Evolutionary conservation across 169 alveolate species (phyloP).

Genomic region (Babesia ovata): DNA sequence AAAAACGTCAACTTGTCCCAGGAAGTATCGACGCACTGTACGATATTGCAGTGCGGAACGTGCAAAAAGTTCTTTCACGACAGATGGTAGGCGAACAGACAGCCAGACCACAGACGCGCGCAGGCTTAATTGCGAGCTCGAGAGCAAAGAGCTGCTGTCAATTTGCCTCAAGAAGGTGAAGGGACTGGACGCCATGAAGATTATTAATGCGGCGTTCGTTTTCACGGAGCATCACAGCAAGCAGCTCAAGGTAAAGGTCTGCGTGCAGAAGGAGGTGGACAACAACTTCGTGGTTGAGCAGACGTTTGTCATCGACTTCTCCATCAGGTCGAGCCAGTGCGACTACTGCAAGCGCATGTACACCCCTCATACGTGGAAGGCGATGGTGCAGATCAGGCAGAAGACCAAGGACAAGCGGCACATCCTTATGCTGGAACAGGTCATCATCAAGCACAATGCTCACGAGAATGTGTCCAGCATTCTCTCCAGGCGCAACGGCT

Average conservation of each 20-base stretch:
- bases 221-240: constrained; percentile 96
- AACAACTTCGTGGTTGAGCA: constrained; percentile 89
- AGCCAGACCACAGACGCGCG: not conserved
- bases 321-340: constrained; percentile 92
- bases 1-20: constrained; percentile 62
- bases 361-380: constrained; percentile 99
- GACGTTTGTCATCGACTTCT: constrained; percentile 88
- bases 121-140: constrained; percentile 82
- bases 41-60: constrained; percentile 59
- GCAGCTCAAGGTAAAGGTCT: constrained; percentile 92
- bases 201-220: constrained; percentile 93
- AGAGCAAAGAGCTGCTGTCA: constrained; percentile 95
- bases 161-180: constrained; percentile 94
- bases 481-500: constrained; percentile 93
- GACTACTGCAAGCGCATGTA: constrained; percentile 95
- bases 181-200: constrained; percentile 91
- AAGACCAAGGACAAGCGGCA: constrained; percentile 96
- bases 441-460: constrained; percentile 92
- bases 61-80: constrained; percentile 65
- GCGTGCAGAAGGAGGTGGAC: constrained; percentile 93
- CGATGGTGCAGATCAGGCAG: constrained; percentile 95
- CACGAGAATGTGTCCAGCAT: constrained; percentile 90
- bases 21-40: constrained; percentile 59
- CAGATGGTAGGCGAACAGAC: constrained; percentile 37
- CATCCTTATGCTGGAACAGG: constrained; percentile 93